Percentiles rank a stretch among this genome's conserved stretches.
Evolutionary conservation across 2,329 filamentous ascomycete genomes (phyloP).

Genomic region (Monosporascus sp.): DNA sequence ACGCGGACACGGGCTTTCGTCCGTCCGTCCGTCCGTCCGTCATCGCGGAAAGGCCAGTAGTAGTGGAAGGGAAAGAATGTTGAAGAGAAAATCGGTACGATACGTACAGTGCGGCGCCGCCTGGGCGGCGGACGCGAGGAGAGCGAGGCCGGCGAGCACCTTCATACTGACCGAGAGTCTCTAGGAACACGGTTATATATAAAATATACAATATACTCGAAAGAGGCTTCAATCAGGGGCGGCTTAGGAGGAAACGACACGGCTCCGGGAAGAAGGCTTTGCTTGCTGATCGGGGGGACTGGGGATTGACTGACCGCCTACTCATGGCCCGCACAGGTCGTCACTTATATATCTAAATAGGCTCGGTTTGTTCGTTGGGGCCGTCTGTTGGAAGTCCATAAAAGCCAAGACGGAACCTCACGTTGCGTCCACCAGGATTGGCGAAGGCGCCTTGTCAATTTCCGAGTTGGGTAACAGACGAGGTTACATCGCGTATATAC

Average conservation of each 20-base stretch:
- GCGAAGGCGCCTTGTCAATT: constrained; percentile 6
- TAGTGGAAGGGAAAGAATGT: background rate
- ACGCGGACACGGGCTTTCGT: background rate
- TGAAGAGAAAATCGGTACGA: background rate
- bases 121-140: constrained; percentile 14
- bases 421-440: constrained; percentile 12
- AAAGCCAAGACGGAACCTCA: constrained; percentile 15
- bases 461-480: constrained; percentile 11
- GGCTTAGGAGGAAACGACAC: too few relatives aligned
- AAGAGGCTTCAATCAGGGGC: too few relatives aligned
- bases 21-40: background rate
- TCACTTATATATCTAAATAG: constrained; percentile 9
- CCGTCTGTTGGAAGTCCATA: background rate
- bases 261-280: too few relatives aligned
- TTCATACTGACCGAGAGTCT: constrained; percentile 13
- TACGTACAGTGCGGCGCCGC: constrained; percentile 25
- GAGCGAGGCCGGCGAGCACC: constrained; percentile 9
- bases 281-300: too few relatives aligned
- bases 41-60: background rate
- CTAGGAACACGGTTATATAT: too few relatives aligned
- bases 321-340: background rate
- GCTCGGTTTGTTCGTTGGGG: background rate
- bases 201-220: too few relatives aligned
- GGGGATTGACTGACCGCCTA: background rate
- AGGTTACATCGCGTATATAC: constrained; percentile 15